Conservation (phyloP, 345 rosid species). For the Hirschfeldia incana region DNA sequence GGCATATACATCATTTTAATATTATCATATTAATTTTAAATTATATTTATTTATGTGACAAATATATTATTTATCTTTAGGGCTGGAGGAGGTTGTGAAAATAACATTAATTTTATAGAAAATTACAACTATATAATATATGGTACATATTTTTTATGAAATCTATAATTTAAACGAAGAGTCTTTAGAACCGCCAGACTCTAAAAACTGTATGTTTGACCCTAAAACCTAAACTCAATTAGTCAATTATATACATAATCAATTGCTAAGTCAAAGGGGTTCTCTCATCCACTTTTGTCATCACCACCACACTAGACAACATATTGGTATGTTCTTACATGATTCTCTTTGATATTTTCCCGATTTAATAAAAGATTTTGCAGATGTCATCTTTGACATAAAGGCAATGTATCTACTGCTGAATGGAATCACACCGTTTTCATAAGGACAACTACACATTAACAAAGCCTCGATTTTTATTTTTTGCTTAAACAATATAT, state of each 20-base stretch:
- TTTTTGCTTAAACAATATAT: background rate
- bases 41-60: background rate
- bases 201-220: background rate
- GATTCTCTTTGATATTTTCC: constrained; percentile 36
- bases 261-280: constrained; percentile 13
- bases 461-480: background rate
- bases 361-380: constrained; percentile 21
- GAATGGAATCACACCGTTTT: constrained; percentile 17
- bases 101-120: background rate
- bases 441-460: constrained; percentile 2
- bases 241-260: background rate
- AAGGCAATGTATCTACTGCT: constrained; percentile 7
- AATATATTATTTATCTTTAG: background rate
- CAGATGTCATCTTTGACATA: constrained; percentile 31
- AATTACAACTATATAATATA: background rate
- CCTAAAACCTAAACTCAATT: background rate
- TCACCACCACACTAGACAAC: constrained; percentile 27
- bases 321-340: constrained; percentile 15
- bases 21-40: background rate
- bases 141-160: background rate
- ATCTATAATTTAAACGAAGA: background rate
- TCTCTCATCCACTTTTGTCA: constrained; percentile 33
- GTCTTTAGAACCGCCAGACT: background rate
- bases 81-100: background rate
- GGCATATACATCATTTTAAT: background rate